Evolutionary conservation across 2,329 filamentous ascomycete genomes (phyloP), one percentile per base, ranked within the genome.

Genomic region (Ceratocystis cubensis): DNA sequence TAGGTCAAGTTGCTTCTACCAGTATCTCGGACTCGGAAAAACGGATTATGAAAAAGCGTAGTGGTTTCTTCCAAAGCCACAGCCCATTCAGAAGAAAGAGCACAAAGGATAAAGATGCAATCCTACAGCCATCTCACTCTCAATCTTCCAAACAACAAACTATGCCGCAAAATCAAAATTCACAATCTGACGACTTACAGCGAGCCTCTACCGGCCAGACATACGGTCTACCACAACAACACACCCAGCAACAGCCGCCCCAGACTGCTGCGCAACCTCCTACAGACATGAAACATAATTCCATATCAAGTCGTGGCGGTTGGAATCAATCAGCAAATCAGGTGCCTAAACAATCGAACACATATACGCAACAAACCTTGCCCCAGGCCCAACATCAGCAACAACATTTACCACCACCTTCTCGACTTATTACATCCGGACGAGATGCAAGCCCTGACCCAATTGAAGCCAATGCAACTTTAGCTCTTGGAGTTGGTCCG

Each of bases 81-180:
- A 93, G 89, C 70, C 93, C 93, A 0, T 99, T 99, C 78, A 83
- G 92, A 41, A 85, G 93, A 66, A 96, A 95, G 83, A 96, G 92
- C 74, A 91, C 88, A 65, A 92, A 90, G 72, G 89, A 90, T 57
- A 65, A 62, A 17, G 61, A 64, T 57, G 33, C 61, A 37, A 53
- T 68, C 30, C 44, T 64, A 8, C 66, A 68, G 41, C 61, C 66
- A 10, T 64, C 66, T 6, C 44, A 68, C 22, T 48, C 64, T 46
- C 53, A 65, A 2, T 44, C 53, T n/a, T 53, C 37, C 15, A 50
- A 65, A 17, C 33, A 59, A 46, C 56, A 61, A 6, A 57, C 20
- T n/a, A 48, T 8, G n/a, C 17, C 33, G 30, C 45, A 50, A 8
- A 45, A 64, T 30, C 62, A 65, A 25, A 53, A 65, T 13, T 61